phyloP scores from a whole-genome alignment of 805 yeast species.

The Candida germanica region DNA sequence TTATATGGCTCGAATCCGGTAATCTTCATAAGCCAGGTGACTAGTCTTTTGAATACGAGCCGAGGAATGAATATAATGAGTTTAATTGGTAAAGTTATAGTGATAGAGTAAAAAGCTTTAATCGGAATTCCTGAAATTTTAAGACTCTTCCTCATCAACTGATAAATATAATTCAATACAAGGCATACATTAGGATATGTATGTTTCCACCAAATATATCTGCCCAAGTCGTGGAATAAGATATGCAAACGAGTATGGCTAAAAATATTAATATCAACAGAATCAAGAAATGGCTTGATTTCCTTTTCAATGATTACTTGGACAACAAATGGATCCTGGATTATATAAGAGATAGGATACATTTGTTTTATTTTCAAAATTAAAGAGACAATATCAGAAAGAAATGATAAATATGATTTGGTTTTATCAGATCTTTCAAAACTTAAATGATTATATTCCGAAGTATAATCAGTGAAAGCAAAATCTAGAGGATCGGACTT shows the following conservation, averaged over 20 bases:
- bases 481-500: not conserved
- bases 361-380: not conserved
- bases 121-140: not conserved
- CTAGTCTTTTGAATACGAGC: too few species aligned
- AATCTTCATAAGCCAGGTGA: too few species aligned
- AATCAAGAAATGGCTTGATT: not conserved
- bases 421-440: not conserved
- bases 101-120: not conserved
- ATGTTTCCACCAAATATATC: not conserved
- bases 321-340: conserved; percentile 7
- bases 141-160: not conserved
- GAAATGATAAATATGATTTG: not conserved
- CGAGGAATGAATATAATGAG: too few species aligned
- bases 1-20: too few species aligned
- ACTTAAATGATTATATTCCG: not conserved
- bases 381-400: conserved; percentile 5
- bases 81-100: not conserved
- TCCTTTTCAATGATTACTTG: conserved; percentile 7
- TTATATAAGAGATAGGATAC: not conserved
- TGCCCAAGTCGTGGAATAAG: not conserved
- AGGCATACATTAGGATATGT: too few species aligned
- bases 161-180: not conserved
- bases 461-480: not conserved
- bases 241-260: not conserved
- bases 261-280: too few species aligned